Conservation (phyloP, 139 green algal genomes). For the Penium margaritaceum region DNA sequence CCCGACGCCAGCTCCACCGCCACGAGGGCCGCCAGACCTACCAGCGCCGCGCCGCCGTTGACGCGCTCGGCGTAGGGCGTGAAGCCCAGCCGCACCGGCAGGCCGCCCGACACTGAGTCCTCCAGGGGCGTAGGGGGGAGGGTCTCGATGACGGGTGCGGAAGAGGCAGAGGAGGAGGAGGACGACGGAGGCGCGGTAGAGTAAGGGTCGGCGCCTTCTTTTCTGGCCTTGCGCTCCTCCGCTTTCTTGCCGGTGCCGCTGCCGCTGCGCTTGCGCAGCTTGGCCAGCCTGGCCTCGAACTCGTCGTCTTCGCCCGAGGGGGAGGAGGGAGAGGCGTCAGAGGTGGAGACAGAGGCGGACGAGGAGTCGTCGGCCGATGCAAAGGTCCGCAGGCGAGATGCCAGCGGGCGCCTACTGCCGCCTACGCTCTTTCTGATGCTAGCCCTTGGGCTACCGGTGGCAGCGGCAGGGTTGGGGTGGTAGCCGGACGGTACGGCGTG, state of each 20-base stretch:
- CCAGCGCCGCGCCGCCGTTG: background rate
- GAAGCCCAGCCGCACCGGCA: constrained; percentile 27
- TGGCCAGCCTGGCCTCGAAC: constrained; percentile 8
- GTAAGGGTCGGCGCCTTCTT: background rate
- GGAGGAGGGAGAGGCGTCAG: too few species aligned
- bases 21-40: constrained; percentile 21
- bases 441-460: too few species aligned
- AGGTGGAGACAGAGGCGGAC: too few species aligned
- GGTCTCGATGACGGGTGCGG: background rate
- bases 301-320: constrained; percentile 20
- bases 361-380: too few species aligned
- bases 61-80: constrained; percentile 17
- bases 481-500: too few species aligned
- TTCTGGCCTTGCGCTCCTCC: constrained; percentile 21
- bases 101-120: constrained; percentile 10
- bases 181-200: background rate
- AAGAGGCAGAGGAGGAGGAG: background rate
- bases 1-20: constrained; percentile 25
- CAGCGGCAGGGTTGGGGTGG: too few species aligned
- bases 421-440: too few species aligned
- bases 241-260: constrained; percentile 33
- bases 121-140: constrained; percentile 10
- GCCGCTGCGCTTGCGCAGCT: background rate
- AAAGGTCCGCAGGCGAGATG: too few species aligned
- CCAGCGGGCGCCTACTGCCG: too few species aligned